Conservation (phyloP, 768 basidiomycete species). For the Rhodotorula diobovata region DNA sequence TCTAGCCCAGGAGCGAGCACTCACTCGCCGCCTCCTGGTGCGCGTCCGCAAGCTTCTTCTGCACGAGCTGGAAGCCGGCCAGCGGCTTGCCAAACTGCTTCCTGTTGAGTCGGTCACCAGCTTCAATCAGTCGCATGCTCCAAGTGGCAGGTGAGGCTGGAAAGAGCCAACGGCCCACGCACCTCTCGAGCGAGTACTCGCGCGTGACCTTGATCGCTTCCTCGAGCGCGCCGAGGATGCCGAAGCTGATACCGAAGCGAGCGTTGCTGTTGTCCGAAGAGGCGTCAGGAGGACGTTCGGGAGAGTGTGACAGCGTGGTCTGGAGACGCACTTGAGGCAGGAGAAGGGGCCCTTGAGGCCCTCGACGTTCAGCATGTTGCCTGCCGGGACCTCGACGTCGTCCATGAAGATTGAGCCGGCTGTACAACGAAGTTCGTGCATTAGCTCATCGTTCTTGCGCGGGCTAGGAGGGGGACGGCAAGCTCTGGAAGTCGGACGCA, state of each 20-base stretch:
- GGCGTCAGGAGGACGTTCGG: not conserved
- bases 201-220: constrained; percentile 76
- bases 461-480: not conserved
- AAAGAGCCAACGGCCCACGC: not conserved
- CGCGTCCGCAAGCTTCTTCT: constrained; percentile 94
- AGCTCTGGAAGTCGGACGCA: constrained; percentile 31
- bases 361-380: constrained; percentile 65
- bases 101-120: too few species aligned
- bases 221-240: constrained; percentile 91
- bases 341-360: constrained; percentile 84
- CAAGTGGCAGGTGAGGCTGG: fast-evolving
- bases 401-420: constrained; percentile 70
- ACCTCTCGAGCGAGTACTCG: constrained; percentile 77
- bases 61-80: constrained; percentile 93
- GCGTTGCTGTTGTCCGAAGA: not conserved
- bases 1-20: too few species aligned
- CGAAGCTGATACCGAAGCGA: constrained; percentile 60
- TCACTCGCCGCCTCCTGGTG: constrained; percentile 66
- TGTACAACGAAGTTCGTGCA: constrained; percentile 48
- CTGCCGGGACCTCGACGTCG: constrained; percentile 68
- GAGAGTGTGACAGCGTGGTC: not conserved
- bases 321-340: constrained; percentile 70
- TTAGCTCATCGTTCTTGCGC: constrained; percentile 53
- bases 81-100: constrained; percentile 84
- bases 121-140: too few species aligned